Evolutionary conservation across 2,329 filamentous ascomycete species (phyloP).

Genomic region (Lachnellula cervina): DNA sequence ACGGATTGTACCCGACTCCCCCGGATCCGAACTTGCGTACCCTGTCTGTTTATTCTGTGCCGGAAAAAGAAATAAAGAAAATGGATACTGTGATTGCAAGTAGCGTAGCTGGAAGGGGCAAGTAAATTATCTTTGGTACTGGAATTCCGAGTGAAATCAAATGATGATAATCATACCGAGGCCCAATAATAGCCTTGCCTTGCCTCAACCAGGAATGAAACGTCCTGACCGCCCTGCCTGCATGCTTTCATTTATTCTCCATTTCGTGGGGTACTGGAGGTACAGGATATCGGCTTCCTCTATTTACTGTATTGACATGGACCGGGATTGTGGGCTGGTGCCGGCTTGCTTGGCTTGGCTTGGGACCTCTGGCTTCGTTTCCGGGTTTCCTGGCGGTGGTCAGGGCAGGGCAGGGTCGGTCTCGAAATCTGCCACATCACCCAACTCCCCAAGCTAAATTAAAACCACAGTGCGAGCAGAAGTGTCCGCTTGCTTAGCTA

Average conservation of each 20-base stretch:
- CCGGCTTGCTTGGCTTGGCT: not conserved
- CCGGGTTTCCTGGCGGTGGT: not conserved
- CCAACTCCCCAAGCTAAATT: not conserved
- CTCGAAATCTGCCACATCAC: not conserved
- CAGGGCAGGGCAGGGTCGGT: too few species aligned
- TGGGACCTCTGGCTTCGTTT: not conserved
- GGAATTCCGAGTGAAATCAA: too few species aligned
- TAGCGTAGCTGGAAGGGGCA: too few species aligned
- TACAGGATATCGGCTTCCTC: not conserved
- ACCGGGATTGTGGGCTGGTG: not conserved
- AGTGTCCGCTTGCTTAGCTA: too few species aligned
- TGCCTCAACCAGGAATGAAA: too few species aligned
- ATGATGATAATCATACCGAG: too few species aligned
- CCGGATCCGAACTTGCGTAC: constrained; percentile 2
- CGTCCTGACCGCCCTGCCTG: not conserved
- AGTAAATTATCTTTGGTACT: too few species aligned
- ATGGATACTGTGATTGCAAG: too few species aligned
- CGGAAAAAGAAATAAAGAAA: not conserved
- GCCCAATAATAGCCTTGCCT: too few species aligned
- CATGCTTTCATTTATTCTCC: not conserved
- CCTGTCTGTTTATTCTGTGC: not conserved
- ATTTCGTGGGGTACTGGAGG: constrained; percentile 1
- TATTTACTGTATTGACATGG: too few species aligned
- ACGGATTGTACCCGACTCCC: constrained; percentile 4
- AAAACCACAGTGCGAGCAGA: not conserved